phyloP scores from a whole-genome alignment of 2,329 filamentous ascomycete genomes.

The Ascochyta fabae region DNA sequence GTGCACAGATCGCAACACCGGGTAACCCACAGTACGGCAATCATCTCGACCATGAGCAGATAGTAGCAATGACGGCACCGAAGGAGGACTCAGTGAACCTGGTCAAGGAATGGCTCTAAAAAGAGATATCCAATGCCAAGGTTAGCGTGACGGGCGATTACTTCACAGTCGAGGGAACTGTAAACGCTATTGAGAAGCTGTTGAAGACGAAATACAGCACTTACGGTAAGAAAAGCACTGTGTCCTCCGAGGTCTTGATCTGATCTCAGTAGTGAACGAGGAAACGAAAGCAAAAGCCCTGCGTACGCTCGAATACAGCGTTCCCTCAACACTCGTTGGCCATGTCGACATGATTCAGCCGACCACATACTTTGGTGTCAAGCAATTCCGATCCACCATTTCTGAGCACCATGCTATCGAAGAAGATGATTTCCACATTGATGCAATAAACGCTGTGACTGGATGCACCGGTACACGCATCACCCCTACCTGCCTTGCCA shows the following conservation, averaged over 20 bases:
- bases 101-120: constrained; percentile 60
- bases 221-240: constrained; percentile 41
- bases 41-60: constrained; percentile 56
- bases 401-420: constrained; percentile 22
- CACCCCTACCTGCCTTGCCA: constrained; percentile 28
- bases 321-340: constrained; percentile 41
- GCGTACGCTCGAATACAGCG: constrained; percentile 23
- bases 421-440: constrained; percentile 9
- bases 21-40: constrained; percentile 58
- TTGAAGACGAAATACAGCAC: constrained; percentile 53
- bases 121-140: constrained; percentile 54
- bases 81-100: constrained; percentile 56
- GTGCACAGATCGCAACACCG: constrained; percentile 56
- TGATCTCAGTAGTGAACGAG: constrained; percentile 4
- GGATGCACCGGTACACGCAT: constrained; percentile 26
- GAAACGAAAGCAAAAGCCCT: constrained; percentile 11
- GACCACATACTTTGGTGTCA: constrained; percentile 51
- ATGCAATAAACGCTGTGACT: constrained; percentile 20
- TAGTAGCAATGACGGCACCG: constrained; percentile 59
- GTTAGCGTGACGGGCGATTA: constrained; percentile 60
- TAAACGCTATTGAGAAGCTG: constrained; percentile 57
- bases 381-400: constrained; percentile 26
- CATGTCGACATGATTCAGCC: constrained; percentile 58
- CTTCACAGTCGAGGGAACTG: constrained; percentile 58
- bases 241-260: too few species aligned